Evolutionary conservation across 2,329 filamentous ascomycete species (phyloP), one percentile per base, ranked within the genome.

Genomic region (Talaromyces sp.): DNA sequence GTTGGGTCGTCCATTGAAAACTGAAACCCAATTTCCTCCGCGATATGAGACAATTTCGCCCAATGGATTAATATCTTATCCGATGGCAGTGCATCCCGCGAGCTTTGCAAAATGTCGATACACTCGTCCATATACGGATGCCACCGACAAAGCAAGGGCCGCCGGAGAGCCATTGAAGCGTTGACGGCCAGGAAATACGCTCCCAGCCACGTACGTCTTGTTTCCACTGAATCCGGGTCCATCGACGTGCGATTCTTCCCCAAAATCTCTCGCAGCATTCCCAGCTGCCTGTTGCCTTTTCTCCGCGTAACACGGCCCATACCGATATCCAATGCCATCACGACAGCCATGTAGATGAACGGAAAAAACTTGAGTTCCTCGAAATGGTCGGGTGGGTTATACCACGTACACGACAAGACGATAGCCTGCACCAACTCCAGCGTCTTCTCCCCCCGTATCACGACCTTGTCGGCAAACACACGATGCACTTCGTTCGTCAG

Each of bases 341-440:
- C 83, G 54, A 88, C 88, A 2, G 89, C 88, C 69, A 91, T 85
- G 71, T 96, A 90, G 52, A 91, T 86, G 65, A 94, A 83, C 76
- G 93, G 90, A 75, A 94, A 96, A 72, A 94, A 95, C 70, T 94
- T 94, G 69, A 93, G 85, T 75, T 94, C 89, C 68, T 95, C 90
- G 61, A 90, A 90, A 67, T 89, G 84, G 65, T 93, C 87, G 0
- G 91, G 91, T 17, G 91, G 90, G 72, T 86, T 87, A 72, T 96
- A 95, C 90, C 91, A 96, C 21, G 92, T 83, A n/a, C 88, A 85
- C 7, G 85, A 81, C 3, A 96, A 79, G 61, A 90, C 83, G 46
- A 96, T 77, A 1, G 90, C 85, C 75, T 96, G 92, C 9, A 95
- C 85, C 7, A 96, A 79, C 72, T 96, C 92, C 19, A 96, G 75